Conservation (phyloP, 805 yeast species). For the Wilhelminamyces savonicus region DNA sequence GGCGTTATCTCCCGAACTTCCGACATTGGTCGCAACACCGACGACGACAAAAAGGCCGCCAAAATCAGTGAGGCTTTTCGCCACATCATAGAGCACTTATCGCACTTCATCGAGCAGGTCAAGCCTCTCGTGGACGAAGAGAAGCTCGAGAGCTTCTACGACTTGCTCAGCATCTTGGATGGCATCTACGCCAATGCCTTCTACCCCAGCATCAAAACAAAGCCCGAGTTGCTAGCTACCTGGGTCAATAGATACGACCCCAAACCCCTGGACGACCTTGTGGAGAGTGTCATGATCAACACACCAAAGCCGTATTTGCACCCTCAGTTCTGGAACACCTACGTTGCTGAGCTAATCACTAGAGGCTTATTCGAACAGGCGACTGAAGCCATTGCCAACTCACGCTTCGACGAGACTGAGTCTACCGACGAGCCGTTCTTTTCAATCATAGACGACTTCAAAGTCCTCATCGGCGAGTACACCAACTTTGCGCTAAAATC, state of each 20-base stretch:
- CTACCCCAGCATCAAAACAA: constrained; percentile 25
- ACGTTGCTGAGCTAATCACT: constrained; percentile 47
- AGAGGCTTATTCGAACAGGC: constrained; percentile 63
- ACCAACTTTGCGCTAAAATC: constrained; percentile 32
- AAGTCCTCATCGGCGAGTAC: constrained; percentile 33
- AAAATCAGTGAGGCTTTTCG: constrained; percentile 20
- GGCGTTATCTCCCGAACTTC: constrained; percentile 24
- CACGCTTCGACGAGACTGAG: constrained; percentile 36
- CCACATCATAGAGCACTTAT: constrained; percentile 21
- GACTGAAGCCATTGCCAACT: constrained; percentile 36
- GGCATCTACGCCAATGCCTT: constrained; percentile 53
- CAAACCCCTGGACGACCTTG: constrained; percentile 49
- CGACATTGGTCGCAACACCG: constrained; percentile 7
- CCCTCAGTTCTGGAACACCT: constrained; percentile 56
- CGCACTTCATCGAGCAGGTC: constrained; percentile 18
- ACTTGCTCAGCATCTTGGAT: constrained; percentile 46
- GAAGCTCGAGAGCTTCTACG: constrained; percentile 22
- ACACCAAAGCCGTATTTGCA: constrained; percentile 42
- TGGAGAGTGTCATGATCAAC: constrained; percentile 40
- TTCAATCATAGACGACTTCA: constrained; percentile 36
- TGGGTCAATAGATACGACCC: constrained; percentile 73
- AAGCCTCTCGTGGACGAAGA: constrained; percentile 13
- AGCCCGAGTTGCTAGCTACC: constrained; percentile 39
- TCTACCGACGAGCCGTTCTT: constrained; percentile 20
- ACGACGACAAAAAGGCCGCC: constrained; percentile 1